Conservation (phyloP, 768 basidiomycete species). For the Hydnomerulius pinastri region DNA sequence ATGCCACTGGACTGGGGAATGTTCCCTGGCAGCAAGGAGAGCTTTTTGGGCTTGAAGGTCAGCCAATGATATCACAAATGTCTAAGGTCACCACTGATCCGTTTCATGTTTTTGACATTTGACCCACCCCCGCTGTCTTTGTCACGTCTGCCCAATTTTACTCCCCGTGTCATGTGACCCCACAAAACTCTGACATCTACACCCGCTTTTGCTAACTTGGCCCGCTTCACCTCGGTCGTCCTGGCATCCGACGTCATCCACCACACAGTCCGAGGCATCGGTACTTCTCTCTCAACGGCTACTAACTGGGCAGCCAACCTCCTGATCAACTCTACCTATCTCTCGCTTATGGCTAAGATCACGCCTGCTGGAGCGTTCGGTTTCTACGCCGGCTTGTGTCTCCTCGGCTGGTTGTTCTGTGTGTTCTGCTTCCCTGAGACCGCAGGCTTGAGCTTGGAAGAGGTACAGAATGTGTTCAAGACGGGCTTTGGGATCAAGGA, state of each 20-base stretch:
- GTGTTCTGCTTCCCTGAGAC: slow-evolving; percentile 78
- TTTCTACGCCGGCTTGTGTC: slow-evolving; percentile 73
- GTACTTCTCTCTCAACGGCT: slow-evolving; percentile 72
- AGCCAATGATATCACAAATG: too few relatives aligned
- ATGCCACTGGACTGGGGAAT: slow-evolving; percentile 77
- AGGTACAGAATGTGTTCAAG: slow-evolving; percentile 62
- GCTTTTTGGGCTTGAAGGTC: slow-evolving; percentile 75
- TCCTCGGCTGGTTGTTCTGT: slow-evolving; percentile 70
- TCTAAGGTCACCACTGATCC: neutral
- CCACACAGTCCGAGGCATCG: slow-evolving; percentile 66
- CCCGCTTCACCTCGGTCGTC: neutral
- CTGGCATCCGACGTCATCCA: neutral
- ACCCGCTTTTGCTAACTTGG: neutral
- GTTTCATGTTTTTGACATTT: neutral
- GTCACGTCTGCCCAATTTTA: neutral
- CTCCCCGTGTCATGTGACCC: too few relatives aligned
- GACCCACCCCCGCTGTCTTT: neutral
- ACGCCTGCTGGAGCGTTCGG: slow-evolving; percentile 78
- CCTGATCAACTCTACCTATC: slow-evolving; percentile 77
- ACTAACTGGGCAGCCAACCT: slow-evolving; percentile 81
- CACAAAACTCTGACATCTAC: too few relatives aligned
- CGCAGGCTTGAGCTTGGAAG: slow-evolving; percentile 69
- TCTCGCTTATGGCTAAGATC: slow-evolving; percentile 72
- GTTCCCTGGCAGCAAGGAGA: slow-evolving; percentile 90
- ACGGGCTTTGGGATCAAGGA: slow-evolving; percentile 65